phyloP scores from a whole-genome alignment of 208 protist genomes.

The Herpetomonas muscarum region DNA sequence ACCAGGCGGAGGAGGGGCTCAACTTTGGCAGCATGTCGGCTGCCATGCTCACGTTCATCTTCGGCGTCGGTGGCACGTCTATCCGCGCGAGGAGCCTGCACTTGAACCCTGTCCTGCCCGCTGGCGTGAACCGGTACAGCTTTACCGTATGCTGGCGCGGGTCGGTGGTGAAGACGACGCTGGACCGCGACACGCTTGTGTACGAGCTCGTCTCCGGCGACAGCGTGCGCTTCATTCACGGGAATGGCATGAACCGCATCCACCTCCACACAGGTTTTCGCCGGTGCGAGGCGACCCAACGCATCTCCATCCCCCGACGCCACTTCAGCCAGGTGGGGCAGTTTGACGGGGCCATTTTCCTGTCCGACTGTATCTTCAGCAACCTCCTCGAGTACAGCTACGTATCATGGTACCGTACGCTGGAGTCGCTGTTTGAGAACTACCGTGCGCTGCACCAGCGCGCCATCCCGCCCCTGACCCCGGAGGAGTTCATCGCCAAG shows the following conservation, averaged over 20 bases:
- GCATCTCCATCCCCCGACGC: slow-evolving; percentile 50
- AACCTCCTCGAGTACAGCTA: slow-evolving; percentile 87
- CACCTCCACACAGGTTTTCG: slow-evolving; percentile 79
- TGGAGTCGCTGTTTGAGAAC: slow-evolving; percentile 86
- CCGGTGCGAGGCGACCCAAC: slow-evolving; percentile 21
- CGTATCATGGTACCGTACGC: slow-evolving; percentile 72
- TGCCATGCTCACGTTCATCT: slow-evolving; percentile 56
- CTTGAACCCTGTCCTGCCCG: slow-evolving; percentile 72
- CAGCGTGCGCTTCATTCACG: slow-evolving; percentile 83
- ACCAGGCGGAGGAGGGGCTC: slow-evolving; percentile 81
- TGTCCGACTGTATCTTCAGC: slow-evolving; percentile 76
- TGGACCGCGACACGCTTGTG: slow-evolving; percentile 54
- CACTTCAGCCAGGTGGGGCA: slow-evolving; percentile 35
- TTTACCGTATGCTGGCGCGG: slow-evolving; percentile 83
- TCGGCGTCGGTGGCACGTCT: slow-evolving; percentile 71
- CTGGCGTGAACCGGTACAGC: slow-evolving; percentile 54
- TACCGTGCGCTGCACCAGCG: slow-evolving; percentile 75
- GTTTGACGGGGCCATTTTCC: slow-evolving; percentile 84
- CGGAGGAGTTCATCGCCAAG: slow-evolving; percentile 79
- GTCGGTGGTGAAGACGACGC: slow-evolving; percentile 48
- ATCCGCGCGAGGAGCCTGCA: slow-evolving; percentile 41
- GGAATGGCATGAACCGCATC: slow-evolving; percentile 54
- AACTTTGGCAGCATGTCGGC: slow-evolving; percentile 78
- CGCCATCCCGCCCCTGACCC: slow-evolving; percentile 66
- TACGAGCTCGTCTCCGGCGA: slow-evolving; percentile 80